A percentile compares a stretch with the other conserved stretches of the same genome.
Conservation (phyloP, 768 basidiomycete genomes). For the Xanthoconium purpureum region DNA sequence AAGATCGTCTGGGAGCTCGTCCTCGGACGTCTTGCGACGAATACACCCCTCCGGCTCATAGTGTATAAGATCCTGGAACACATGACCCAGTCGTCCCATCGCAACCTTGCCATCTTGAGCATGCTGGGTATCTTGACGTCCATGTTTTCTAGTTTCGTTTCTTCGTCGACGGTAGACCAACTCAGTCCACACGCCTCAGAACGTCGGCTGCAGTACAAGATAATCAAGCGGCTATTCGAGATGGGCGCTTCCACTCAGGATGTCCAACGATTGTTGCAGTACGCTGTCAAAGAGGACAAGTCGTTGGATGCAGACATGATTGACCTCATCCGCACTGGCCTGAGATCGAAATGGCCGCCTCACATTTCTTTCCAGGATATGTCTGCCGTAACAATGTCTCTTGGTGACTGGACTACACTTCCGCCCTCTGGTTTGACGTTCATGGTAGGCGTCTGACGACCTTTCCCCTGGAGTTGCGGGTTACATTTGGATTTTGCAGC, state of each 20-base stretch:
- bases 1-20: constrained; percentile 55
- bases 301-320: constrained; percentile 61
- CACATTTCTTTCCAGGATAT: constrained; percentile 68
- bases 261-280: constrained; percentile 61
- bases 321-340: constrained; percentile 65
- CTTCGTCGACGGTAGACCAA: constrained; percentile 19
- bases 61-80: constrained; percentile 62
- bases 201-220: constrained; percentile 54
- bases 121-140: constrained; percentile 53
- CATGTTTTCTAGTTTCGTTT: constrained; percentile 38
- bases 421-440: constrained; percentile 67
- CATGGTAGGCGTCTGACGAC: constrained; percentile 44
- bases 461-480: background rate
- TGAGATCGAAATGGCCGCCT: constrained; percentile 75
- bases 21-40: constrained; percentile 34
- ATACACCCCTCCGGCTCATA: constrained; percentile 46
- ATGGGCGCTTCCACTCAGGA: constrained; percentile 69
- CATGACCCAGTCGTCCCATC: constrained; percentile 56
- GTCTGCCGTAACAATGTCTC: constrained; percentile 48
- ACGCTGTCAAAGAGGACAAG: constrained; percentile 46
- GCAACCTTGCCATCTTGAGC: constrained; percentile 68
- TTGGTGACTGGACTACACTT: constrained; percentile 49
- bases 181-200: constrained; percentile 32
- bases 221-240: constrained; percentile 67
- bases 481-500: constrained; percentile 24